Evolutionary conservation across 768 basidiomycete species (phyloP).

Genomic region (Sutorius australiensis): DNA sequence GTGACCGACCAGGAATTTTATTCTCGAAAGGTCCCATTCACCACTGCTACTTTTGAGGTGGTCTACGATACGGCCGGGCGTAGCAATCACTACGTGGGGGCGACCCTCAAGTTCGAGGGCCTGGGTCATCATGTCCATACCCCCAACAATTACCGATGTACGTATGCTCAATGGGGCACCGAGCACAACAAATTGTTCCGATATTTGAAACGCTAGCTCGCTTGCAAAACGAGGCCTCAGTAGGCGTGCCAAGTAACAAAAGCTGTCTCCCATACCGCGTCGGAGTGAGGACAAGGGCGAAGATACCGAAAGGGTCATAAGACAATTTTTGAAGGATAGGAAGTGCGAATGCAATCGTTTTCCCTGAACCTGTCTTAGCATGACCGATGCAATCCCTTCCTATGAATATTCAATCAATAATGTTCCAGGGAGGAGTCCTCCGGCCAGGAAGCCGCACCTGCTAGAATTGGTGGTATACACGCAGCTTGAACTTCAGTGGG

Average conservation of each 20-base stretch:
- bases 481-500: conserved; percentile 89
- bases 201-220: conserved; percentile 95
- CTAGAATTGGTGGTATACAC: conserved; percentile 83
- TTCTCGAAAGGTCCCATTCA: conserved; percentile 80
- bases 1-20: conserved; percentile 73
- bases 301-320: conserved; percentile 91
- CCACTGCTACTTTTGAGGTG: conserved; percentile 69
- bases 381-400: conserved; percentile 97
- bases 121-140: conserved; percentile 98
- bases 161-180: conserved; percentile 77
- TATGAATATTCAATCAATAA: conserved; percentile 28
- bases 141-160: conserved; percentile 90
- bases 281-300: conserved; percentile 89
- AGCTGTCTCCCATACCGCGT: conserved; percentile 60
- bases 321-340: conserved; percentile 90
- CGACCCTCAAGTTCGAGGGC: conserved; percentile 79
- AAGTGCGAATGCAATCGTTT: conserved; percentile 95
- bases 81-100: conserved; percentile 93
- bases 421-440: not conserved
- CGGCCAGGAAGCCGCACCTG: conserved; percentile 44
- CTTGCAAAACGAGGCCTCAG: conserved; percentile 37
- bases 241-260: not conserved
- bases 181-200: conserved; percentile 92
- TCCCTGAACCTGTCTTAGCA: conserved; percentile 96
- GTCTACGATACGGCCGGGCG: conserved; percentile 93